phyloP scores from a whole-genome alignment of 208 protist species.

The Novymonas esmeraldas region DNA sequence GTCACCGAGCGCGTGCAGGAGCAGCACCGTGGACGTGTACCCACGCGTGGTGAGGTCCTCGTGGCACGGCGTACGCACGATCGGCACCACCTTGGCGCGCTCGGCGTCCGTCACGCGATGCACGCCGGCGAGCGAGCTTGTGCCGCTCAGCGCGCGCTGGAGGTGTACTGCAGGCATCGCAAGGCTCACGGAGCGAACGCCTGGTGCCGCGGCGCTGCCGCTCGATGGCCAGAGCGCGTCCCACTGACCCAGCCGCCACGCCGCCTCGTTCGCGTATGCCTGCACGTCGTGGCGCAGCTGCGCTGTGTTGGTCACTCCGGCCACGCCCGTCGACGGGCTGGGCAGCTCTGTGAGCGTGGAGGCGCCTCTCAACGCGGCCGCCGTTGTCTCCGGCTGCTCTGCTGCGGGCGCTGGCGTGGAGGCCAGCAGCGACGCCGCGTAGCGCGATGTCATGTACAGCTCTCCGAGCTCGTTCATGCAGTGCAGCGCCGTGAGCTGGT shows the following conservation, averaged over 20 bases:
- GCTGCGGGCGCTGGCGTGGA: neutral
- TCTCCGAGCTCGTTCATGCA: slow-evolving; percentile 89
- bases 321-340: neutral
- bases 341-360: slow-evolving; percentile 19
- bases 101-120: slow-evolving; percentile 28
- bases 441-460: slow-evolving; percentile 85
- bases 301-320: neutral
- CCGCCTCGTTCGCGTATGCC: slow-evolving; percentile 86
- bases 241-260: slow-evolving; percentile 88
- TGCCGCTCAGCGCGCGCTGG: slow-evolving; percentile 18
- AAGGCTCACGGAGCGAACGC: slow-evolving; percentile 7
- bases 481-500: slow-evolving; percentile 78
- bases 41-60: slow-evolving; percentile 71
- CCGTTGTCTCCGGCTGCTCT: neutral
- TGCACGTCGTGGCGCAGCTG: slow-evolving; percentile 45
- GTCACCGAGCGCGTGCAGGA: slow-evolving; percentile 83
- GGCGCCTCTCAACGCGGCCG: neutral
- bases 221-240: slow-evolving; percentile 39
- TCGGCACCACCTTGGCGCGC: slow-evolving; percentile 53
- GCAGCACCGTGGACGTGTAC: slow-evolving; percentile 63
- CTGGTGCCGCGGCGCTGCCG: no score
- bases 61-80: slow-evolving; percentile 56
- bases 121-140: slow-evolving; percentile 6
- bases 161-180: slow-evolving; percentile 23
- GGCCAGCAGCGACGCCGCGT: slow-evolving; percentile 38